Percentiles rank a stretch among this genome's conserved stretches.
Conservation (phyloP, 23 red algal species). For the Agarophyton chilense region DNA sequence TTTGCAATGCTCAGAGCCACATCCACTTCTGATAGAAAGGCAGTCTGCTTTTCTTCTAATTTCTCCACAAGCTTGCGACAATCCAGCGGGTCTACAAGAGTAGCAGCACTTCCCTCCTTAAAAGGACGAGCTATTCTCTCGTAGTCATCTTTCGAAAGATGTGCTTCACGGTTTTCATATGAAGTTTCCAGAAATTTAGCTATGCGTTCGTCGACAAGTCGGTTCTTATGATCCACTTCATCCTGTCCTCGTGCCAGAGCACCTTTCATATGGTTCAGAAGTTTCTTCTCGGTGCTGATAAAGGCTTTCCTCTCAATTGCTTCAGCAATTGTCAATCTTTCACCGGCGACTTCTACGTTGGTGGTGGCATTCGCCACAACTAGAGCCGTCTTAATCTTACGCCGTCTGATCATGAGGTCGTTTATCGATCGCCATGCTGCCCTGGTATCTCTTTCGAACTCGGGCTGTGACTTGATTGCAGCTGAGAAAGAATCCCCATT, state of each 20-base stretch:
- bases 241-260: background rate
- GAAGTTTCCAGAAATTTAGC: slow-evolving; percentile 22
- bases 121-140: slow-evolving; percentile 49
- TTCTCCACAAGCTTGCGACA: background rate
- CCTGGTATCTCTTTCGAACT: background rate
- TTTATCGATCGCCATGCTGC: slow-evolving; percentile 27
- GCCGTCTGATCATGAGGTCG: slow-evolving; percentile 7
- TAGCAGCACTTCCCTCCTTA: slow-evolving; percentile 31
- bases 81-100: slow-evolving; percentile 31
- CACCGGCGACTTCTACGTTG: slow-evolving; percentile 11
- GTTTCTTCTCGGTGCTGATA: slow-evolving; percentile 8
- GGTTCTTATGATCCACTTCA: slow-evolving; percentile 22
- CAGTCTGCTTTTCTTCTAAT: background rate
- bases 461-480: background rate
- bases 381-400: slow-evolving; percentile 59
- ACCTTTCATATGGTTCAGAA: background rate
- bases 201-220: background rate
- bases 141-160: slow-evolving; percentile 55
- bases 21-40: slow-evolving; percentile 37
- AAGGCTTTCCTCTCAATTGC: slow-evolving; percentile 50
- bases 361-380: slow-evolving; percentile 48
- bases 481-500: background rate
- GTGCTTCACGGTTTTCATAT: slow-evolving; percentile 39
- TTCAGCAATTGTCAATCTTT: slow-evolving; percentile 49
- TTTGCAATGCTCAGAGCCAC: slow-evolving; percentile 59